Evolutionary conservation across 2,329 filamentous ascomycete genomes (phyloP).

Genomic region (Didymosphaeria variabile): DNA sequence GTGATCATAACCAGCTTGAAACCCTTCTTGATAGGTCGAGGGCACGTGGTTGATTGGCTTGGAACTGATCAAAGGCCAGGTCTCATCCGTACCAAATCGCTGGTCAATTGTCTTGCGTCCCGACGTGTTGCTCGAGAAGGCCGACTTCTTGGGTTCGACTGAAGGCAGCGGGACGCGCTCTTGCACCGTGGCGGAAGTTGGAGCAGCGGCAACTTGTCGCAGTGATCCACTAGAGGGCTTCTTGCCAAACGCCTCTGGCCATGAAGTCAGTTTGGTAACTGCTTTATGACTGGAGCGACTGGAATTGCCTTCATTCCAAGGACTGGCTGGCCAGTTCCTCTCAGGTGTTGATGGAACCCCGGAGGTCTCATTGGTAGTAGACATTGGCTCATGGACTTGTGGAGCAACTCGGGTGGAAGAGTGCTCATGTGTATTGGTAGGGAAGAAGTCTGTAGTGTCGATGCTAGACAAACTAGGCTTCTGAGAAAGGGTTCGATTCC

Average conservation of each 20-base stretch:
- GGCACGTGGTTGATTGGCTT: slow-evolving; percentile 34
- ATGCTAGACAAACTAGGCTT: slow-evolving; percentile 51
- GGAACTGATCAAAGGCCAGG: slow-evolving; percentile 31
- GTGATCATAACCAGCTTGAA: slow-evolving; percentile 49
- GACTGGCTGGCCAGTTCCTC: slow-evolving; percentile 46
- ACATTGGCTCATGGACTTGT: slow-evolving; percentile 22
- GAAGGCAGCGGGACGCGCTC: slow-evolving; percentile 21
- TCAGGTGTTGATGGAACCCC: slow-evolving; percentile 46
- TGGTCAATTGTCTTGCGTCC: slow-evolving; percentile 27
- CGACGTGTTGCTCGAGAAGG: slow-evolving; percentile 23
- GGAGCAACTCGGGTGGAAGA: slow-evolving; percentile 48
- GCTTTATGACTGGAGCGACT: slow-evolving; percentile 33
- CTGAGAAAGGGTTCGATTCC: slow-evolving; percentile 33
- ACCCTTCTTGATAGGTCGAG: slow-evolving; percentile 50
- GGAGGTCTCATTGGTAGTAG: slow-evolving; percentile 26
- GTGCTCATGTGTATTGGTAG: slow-evolving; percentile 52
- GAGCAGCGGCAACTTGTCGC: slow-evolving; percentile 22
- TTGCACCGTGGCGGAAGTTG: slow-evolving; percentile 12
- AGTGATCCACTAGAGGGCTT: slow-evolving; percentile 30
- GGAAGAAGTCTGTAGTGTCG: slow-evolving; percentile 54
- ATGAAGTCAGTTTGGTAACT: slow-evolving; percentile 38
- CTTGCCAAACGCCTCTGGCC: slow-evolving; percentile 43
- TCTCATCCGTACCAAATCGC: slow-evolving; percentile 30
- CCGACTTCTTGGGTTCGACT: slow-evolving; percentile 17
- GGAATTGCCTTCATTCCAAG: slow-evolving; percentile 44